phyloP scores from a whole-genome alignment of 2,329 filamentous ascomycete genomes.

The Alternaria postmessia region DNA sequence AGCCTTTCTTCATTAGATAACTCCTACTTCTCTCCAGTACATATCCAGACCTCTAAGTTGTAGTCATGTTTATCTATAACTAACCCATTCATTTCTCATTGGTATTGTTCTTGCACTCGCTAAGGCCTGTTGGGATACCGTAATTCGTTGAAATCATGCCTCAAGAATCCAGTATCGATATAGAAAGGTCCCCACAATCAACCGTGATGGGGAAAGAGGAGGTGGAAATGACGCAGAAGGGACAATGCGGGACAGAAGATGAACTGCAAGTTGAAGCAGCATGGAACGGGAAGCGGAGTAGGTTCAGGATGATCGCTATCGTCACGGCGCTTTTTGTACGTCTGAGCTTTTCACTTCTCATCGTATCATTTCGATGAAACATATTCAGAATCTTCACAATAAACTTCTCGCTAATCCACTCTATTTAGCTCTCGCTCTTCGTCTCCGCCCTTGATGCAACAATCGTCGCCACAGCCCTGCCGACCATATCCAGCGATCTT shows the following conservation, averaged over 20 bases:
- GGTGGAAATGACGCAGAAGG: not conserved
- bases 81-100: not conserved
- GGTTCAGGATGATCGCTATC: slow-evolving; percentile 38
- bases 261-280: slow-evolving; percentile 11
- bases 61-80: not conserved
- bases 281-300: slow-evolving; percentile 30
- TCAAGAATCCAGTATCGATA: not conserved
- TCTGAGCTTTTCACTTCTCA: not conserved
- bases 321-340: slow-evolving; percentile 45
- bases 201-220: not conserved
- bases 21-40: not conserved
- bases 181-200: not conserved
- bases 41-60: not conserved
- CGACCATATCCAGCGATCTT: slow-evolving; percentile 70
- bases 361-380: not conserved
- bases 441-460: slow-evolving; percentile 60
- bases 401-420: not conserved
- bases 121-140: not conserved
- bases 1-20: not conserved
- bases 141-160: not conserved
- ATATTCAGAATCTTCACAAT: not conserved
- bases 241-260: not conserved
- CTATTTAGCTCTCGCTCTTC: slow-evolving; percentile 49
- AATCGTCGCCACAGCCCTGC: slow-evolving; percentile 71
- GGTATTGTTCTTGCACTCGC: not conserved